These are phyloP conservation scores for Floccularia luteovirens DNA, from an alignment of 768 basidiomycete species.

Conservation along the genomic window DNA sequence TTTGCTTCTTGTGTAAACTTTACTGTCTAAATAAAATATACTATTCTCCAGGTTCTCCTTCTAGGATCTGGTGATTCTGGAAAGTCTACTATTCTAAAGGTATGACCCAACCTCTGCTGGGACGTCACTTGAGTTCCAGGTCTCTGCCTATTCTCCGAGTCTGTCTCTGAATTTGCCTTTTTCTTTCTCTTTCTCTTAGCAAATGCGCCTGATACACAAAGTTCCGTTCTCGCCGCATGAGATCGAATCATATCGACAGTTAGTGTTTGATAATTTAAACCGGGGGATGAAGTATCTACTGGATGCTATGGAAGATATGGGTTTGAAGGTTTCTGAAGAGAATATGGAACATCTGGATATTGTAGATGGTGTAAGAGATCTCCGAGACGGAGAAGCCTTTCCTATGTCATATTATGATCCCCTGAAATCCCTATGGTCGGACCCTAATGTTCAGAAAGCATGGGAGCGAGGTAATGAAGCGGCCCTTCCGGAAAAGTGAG, in stretches of 20 bases:
- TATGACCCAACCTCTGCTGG: conserved; percentile 14
- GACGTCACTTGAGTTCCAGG: background rate
- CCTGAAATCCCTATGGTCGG: conserved; percentile 68
- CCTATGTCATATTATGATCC: conserved; percentile 61
- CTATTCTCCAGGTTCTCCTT: conserved; percentile 62
- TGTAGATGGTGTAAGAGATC: conserved; percentile 60
- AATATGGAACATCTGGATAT: conserved; percentile 52
- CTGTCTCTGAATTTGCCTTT: conserved; percentile 3
- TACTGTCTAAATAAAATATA: background rate
- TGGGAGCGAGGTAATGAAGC: conserved; percentile 84
- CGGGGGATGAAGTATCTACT: conserved; percentile 78
- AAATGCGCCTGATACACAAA: conserved; percentile 95
- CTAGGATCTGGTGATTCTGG: conserved; percentile 92
- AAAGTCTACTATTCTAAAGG: conserved; percentile 89
- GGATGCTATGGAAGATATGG: conserved; percentile 88
- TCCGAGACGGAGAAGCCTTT: conserved; percentile 78
- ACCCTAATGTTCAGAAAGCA: conserved; percentile 67
- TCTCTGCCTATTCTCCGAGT: background rate
- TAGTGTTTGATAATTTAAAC: conserved; percentile 89
- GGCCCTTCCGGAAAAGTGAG: conserved; percentile 85
- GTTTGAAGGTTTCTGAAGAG: conserved; percentile 59
- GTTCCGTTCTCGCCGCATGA: conserved; percentile 78
- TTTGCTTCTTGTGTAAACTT: conserved; percentile 1
- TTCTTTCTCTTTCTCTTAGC: conserved; percentile 31
- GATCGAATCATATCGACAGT: conserved; percentile 83